Evolutionary conservation across 1,139 yeast species (phyloP).

Genomic region (Diutina ranongensis): DNA sequence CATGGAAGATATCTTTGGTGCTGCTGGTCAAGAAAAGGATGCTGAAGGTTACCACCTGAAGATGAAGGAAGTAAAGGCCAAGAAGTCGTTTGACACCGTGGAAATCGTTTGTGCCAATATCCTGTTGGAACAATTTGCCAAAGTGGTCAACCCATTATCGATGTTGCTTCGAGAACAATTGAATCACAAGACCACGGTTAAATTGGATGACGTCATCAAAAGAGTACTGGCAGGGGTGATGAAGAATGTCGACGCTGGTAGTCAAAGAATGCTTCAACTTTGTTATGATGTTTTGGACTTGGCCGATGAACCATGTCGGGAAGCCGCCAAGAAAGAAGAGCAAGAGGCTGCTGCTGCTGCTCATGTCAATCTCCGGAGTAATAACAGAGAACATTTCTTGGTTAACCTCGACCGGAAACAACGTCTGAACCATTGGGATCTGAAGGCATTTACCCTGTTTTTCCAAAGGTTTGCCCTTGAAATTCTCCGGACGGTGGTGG

Average conservation of each 20-base stretch:
- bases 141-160: conserved; percentile 60
- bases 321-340: conserved; percentile 12
- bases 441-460: conserved; percentile 39
- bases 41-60: conserved; percentile 82
- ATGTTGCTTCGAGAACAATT: conserved; percentile 54
- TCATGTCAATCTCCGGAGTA: neutral
- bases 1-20: conserved; percentile 91
- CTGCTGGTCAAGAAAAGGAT: conserved; percentile 90
- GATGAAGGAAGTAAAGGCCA: conserved; percentile 84
- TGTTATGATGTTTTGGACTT: conserved; percentile 48
- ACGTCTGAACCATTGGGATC: conserved; percentile 39
- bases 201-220: conserved; percentile 68
- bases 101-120: conserved; percentile 65
- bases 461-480: conserved; percentile 75
- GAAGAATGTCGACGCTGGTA: conserved; percentile 50
- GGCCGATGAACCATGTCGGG: conserved; percentile 40
- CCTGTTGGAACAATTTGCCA: conserved; percentile 45
- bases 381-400: conserved; percentile 47
- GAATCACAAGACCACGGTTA: conserved; percentile 57
- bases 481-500: conserved; percentile 58
- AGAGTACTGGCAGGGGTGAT: conserved; percentile 70
- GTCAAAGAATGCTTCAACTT: conserved; percentile 51
- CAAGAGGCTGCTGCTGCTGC: neutral
- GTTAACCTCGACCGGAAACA: conserved; percentile 56
- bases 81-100: conserved; percentile 81